Conservation (phyloP, 345 rosid genomes). For the Salix viminalis region DNA sequence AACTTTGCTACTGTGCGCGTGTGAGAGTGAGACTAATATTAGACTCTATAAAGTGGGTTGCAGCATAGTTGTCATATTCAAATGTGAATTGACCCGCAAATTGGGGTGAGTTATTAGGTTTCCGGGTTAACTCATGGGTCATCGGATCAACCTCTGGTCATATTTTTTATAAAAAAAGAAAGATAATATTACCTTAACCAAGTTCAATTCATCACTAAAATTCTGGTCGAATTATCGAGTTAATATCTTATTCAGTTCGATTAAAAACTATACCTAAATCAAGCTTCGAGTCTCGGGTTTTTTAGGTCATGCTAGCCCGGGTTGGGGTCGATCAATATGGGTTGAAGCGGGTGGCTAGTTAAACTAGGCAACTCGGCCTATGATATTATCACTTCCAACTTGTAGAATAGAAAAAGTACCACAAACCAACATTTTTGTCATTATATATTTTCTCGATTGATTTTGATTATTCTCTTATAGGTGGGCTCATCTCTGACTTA, state of each 20-base stretch:
- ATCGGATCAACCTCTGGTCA: too few relatives aligned
- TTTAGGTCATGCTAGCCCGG: too few relatives aligned
- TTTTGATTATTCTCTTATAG: neutral
- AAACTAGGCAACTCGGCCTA: slow-evolving; percentile 1
- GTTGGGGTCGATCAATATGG: neutral
- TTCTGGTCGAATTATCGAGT: too few relatives aligned
- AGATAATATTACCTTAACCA: too few relatives aligned
- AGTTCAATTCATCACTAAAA: too few relatives aligned
- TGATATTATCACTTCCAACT: neutral
- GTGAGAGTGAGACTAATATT: neutral
- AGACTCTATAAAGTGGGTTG: slow-evolving; percentile 1
- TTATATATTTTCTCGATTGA: neutral
- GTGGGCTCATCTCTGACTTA: neutral
- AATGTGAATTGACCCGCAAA: too few relatives aligned
- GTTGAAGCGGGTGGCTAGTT: slow-evolving; percentile 3
- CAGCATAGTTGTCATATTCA: neutral
- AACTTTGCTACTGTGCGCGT: neutral
- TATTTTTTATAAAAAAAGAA: too few relatives aligned
- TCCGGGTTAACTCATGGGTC: too few relatives aligned
- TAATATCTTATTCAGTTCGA: too few relatives aligned
- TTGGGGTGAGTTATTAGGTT: too few relatives aligned
- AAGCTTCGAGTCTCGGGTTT: too few relatives aligned
- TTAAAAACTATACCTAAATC: too few relatives aligned
- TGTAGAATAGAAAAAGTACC: neutral
- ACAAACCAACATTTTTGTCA: neutral